phyloP scores from a whole-genome alignment of 441 rosid species.

The Populus trichocarpa region DNA sequence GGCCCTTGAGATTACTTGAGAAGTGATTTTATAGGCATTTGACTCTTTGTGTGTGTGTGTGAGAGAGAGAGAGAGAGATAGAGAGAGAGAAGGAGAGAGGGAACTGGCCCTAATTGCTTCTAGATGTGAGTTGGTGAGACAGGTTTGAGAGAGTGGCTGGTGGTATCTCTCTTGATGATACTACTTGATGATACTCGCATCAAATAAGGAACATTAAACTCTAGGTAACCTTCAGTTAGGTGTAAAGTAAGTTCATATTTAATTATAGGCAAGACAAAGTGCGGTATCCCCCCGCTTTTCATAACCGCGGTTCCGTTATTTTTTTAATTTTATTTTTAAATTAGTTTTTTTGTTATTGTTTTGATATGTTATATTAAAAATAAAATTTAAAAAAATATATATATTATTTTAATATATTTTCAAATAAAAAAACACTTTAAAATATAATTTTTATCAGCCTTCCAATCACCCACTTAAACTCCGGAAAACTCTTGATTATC shows the following conservation, averaged over 20 bases:
- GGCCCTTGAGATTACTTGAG: slow-evolving; percentile 38
- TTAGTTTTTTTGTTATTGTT: no score
- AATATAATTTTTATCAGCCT: no score
- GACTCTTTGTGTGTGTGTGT: slow-evolving; percentile 25
- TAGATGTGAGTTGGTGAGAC: slow-evolving; percentile 98
- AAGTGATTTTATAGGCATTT: slow-evolving; percentile 62
- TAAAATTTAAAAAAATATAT: no score
- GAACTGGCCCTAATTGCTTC: slow-evolving; percentile 51
- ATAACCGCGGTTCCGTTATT: neutral
- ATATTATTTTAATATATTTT: no score
- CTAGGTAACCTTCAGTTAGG: slow-evolving; percentile 50
- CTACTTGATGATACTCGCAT: slow-evolving; percentile 36
- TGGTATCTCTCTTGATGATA: slow-evolving; percentile 38
- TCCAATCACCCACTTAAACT: neutral
- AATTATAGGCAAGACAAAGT: slow-evolving; percentile 25
- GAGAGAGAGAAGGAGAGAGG: slow-evolving; percentile 23
- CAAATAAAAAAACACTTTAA: no score
- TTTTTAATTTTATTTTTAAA: neutral
- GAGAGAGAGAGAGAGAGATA: no score
- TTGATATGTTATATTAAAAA: no score
- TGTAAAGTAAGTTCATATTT: slow-evolving; percentile 35
- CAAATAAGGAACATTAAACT: slow-evolving; percentile 32
- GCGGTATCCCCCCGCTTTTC: neutral
- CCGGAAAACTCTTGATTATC: slow-evolving; percentile 17
- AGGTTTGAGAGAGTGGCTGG: slow-evolving; percentile 74